Evolutionary conservation across 768 basidiomycete species (phyloP).

Genomic region (Boletellus ananas): DNA sequence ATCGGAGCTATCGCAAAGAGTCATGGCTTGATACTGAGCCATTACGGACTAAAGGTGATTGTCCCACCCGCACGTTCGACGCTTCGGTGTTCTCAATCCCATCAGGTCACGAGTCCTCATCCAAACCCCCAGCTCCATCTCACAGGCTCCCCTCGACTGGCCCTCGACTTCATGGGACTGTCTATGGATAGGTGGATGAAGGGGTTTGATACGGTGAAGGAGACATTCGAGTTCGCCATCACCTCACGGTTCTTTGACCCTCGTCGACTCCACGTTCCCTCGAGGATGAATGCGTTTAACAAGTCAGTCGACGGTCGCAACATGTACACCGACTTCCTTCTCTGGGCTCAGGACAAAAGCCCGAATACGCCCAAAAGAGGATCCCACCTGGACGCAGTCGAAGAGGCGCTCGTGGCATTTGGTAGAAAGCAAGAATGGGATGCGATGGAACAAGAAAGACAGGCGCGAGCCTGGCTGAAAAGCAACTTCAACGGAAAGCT

Average conservation of each 20-base stretch:
- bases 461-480: conserved; percentile 35
- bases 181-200: conserved; percentile 46
- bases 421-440: conserved; percentile 49
- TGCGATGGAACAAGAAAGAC: conserved; percentile 28
- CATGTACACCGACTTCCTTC: conserved; percentile 60
- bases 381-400: conserved; percentile 23
- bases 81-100: conserved; percentile 13
- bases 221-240: conserved; percentile 57
- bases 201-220: conserved; percentile 53
- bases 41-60: conserved; percentile 56
- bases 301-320: conserved; percentile 44
- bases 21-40: conserved; percentile 47
- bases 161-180: conserved; percentile 56
- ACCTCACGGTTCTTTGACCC: conserved; percentile 53
- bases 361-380: conserved; percentile 10
- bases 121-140: conserved; percentile 44
- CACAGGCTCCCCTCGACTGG: conserved; percentile 44
- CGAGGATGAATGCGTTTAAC: conserved; percentile 33
- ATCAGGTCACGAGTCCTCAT: conserved; percentile 26
- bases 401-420: conserved; percentile 51
- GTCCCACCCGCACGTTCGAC: background rate
- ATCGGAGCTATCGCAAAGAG: conserved; percentile 53
- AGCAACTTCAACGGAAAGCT: conserved; percentile 45
- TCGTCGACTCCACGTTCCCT: conserved; percentile 29
- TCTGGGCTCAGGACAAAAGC: conserved; percentile 39